phyloP scores from a whole-genome alignment of 1,139 yeast genomes.

The Lodderomyces elongisporus region DNA sequence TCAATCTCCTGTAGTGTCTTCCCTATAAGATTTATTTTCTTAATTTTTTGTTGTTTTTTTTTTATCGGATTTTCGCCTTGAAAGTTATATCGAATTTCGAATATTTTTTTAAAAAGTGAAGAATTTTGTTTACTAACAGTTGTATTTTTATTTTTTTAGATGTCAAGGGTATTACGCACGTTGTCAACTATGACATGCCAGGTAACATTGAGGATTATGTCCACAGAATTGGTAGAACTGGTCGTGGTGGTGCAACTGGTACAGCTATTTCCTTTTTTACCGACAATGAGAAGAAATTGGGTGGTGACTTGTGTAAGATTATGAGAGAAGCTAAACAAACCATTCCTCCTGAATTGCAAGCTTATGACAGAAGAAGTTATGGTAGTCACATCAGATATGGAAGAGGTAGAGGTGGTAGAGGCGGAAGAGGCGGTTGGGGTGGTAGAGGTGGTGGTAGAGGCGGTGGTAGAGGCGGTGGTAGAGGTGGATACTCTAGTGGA shows the following conservation, averaged over 20 bases:
- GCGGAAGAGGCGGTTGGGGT: conserved; percentile 44
- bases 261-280: conserved; percentile 95
- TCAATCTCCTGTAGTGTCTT: conserved; percentile 9
- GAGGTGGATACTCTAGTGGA: conserved; percentile 22
- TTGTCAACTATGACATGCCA: conserved; percentile 95
- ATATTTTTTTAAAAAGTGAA: too few relatives aligned
- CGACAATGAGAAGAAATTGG: conserved; percentile 78
- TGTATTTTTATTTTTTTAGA: conserved; percentile 43
- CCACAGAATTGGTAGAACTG: conserved; percentile 95
- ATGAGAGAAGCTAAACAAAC: conserved; percentile 94
- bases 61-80: not conserved
- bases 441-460: conserved; percentile 26
- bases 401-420: conserved; percentile 47
- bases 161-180: conserved; percentile 94
- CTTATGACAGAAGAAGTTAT: conserved; percentile 50
- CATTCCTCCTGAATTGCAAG: conserved; percentile 61
- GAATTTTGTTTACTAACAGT: conserved; percentile 23
- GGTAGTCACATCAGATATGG: conserved; percentile 58
- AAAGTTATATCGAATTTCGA: too few relatives aligned
- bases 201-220: conserved; percentile 97
- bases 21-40: too few relatives aligned
- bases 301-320: conserved; percentile 85
- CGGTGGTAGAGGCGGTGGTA: conserved; percentile 25
- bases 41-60: not conserved
- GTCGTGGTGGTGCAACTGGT: conserved; percentile 97